A percentile compares a stretch with the other conserved stretches of the same genome.
phyloP scores from a whole-genome alignment of 352 stramenopile species.

The Chloridella minuta region DNA sequence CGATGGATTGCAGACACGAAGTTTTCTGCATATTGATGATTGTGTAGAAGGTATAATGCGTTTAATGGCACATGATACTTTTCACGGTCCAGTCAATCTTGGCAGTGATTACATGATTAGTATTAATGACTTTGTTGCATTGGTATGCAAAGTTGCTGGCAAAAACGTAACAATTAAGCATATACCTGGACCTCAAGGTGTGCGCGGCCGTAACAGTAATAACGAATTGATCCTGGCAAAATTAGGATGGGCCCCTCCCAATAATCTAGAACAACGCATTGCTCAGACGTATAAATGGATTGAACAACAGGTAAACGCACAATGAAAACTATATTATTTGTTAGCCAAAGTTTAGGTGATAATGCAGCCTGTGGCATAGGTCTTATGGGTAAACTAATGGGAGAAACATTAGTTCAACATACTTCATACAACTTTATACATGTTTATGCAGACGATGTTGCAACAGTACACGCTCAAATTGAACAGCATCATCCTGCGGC shows the following conservation, averaged over 20 bases:
- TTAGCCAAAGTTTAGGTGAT: no score
- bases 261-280: no score
- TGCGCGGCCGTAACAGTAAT: constrained; percentile 45
- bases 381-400: no score
- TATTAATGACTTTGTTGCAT: constrained; percentile 41
- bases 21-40: constrained; percentile 52
- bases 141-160: constrained; percentile 29
- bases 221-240: constrained; percentile 42
- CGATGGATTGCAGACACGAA: constrained; percentile 44
- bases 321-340: no score
- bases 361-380: no score
- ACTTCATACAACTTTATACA: no score
- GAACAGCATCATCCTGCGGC: no score
- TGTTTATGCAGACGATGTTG: no score
- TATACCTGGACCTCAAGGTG: constrained; percentile 41
- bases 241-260: constrained; percentile 36
- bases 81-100: constrained; percentile 37
- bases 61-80: constrained; percentile 44
- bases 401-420: no score
- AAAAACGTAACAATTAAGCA: constrained; percentile 43
- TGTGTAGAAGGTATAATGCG: constrained; percentile 44
- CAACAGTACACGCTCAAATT: no score
- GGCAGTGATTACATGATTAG: constrained; percentile 44
- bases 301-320: no score
- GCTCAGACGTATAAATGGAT: no score